Percentiles rank a stretch among this genome's conserved stretches.
phyloP scores from a whole-genome alignment of 2,329 filamentous ascomycete genomes.

The Aspergillus sp. region DNA sequence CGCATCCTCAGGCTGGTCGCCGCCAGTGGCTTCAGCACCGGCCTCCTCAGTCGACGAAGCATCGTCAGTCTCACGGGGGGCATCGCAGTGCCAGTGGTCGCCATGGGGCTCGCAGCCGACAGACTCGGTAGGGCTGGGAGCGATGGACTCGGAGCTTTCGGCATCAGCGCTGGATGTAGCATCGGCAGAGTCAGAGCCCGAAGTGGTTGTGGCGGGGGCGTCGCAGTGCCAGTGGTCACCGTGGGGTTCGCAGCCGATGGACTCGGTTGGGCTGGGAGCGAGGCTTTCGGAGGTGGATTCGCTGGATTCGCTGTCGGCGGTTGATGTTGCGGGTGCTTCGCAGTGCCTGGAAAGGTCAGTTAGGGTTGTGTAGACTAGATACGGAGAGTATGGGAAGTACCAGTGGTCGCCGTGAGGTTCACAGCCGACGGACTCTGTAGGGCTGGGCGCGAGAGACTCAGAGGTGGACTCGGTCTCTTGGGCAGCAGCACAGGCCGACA shows the following conservation, averaged over 20 bases:
- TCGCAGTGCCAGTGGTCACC: constrained; percentile 35
- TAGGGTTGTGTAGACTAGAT: no score
- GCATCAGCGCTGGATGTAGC: background rate
- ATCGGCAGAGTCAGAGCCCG: constrained; percentile 6
- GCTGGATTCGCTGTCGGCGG: constrained; percentile 6
- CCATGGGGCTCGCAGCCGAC: constrained; percentile 23
- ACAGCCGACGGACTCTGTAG: constrained; percentile 23
- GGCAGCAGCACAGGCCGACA: constrained; percentile 19
- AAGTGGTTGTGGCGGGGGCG: constrained; percentile 20
- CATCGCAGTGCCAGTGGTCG: constrained; percentile 31
- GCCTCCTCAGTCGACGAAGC: constrained; percentile 7
- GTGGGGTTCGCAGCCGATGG: constrained; percentile 25
- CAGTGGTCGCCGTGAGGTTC: constrained; percentile 26
- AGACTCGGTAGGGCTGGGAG: no score
- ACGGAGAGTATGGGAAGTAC: background rate
- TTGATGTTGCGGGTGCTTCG: background rate
- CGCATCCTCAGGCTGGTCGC: constrained; percentile 7
- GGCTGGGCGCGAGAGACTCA: constrained; percentile 18
- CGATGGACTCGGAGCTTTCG: no score
- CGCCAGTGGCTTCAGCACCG: constrained; percentile 6
- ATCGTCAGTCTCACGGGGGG: constrained; percentile 15
- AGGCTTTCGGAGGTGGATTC: constrained; percentile 19
- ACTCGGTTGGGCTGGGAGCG: constrained; percentile 32
- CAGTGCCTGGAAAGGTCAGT: background rate
- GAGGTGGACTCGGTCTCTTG: constrained; percentile 14